Evolutionary conservation across 805 yeast genomes (phyloP).

Genomic region (Monosporozyma servazzii): DNA sequence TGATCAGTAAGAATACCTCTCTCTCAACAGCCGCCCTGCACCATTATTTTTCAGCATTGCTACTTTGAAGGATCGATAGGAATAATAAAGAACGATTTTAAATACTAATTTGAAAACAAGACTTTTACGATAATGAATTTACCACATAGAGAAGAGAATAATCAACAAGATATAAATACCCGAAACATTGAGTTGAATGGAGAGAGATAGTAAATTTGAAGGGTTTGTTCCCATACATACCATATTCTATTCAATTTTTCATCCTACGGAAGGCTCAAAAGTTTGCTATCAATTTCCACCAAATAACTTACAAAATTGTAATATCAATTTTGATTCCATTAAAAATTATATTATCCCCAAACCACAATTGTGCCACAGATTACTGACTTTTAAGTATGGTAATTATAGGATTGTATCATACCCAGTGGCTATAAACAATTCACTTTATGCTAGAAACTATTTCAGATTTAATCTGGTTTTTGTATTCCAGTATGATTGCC

Average conservation of each 20-base stretch:
- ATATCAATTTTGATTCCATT: conserved; percentile 70
- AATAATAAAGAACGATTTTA: background rate
- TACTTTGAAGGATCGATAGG: background rate
- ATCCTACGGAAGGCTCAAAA: conserved; percentile 92
- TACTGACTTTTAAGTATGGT: conserved; percentile 64
- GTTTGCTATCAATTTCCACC: conserved; percentile 86
- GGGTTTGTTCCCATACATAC: conserved; percentile 89
- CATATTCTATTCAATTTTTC: conserved; percentile 83
- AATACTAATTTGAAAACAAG: background rate
- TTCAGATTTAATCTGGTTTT: conserved; percentile 90
- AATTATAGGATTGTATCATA: conserved; percentile 70
- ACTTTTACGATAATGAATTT: too few relatives aligned
- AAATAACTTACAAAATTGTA: conserved; percentile 35
- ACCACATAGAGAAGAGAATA: background rate
- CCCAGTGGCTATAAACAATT: conserved; percentile 74
- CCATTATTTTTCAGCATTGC: too few relatives aligned
- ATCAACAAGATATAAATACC: background rate
- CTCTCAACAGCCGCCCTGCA: too few relatives aligned
- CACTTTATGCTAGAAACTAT: conserved; percentile 78
- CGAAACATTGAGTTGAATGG: background rate
- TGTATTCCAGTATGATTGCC: conserved; percentile 76
- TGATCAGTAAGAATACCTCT: too few relatives aligned
- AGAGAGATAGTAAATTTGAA: conserved; percentile 25
- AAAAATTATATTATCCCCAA: conserved; percentile 92
- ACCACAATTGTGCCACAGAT: conserved; percentile 76